These are phyloP conservation scores for Serpula lacrymans DNA, from an alignment of 768 basidiomycete species.

Conservation along the genomic window DNA sequence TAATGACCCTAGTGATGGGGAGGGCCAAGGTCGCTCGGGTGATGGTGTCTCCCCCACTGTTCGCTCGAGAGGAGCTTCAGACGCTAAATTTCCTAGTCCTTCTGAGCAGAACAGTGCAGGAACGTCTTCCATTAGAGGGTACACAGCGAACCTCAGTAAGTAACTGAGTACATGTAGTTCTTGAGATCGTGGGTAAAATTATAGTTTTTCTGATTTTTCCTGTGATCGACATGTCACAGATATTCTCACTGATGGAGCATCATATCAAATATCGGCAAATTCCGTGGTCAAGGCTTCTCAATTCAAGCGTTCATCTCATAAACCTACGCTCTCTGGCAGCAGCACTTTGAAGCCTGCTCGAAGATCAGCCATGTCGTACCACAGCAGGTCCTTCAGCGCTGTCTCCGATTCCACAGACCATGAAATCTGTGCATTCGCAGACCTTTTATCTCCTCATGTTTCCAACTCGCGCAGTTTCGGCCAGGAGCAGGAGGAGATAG, in stretches of 20 bases:
- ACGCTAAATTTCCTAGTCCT: slow-evolving; percentile 41
- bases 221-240: slow-evolving; percentile 17
- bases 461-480: slow-evolving; percentile 18
- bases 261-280: slow-evolving; percentile 11
- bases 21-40: slow-evolving; percentile 30
- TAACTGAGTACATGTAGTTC: slow-evolving; percentile 14
- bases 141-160: slow-evolving; percentile 25
- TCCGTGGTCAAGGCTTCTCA: slow-evolving; percentile 11
- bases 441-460: slow-evolving; percentile 38
- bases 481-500: slow-evolving; percentile 22
- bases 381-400: slow-evolving; percentile 35
- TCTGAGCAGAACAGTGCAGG: slow-evolving; percentile 20
- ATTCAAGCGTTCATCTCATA: slow-evolving; percentile 17
- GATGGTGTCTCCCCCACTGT: no score
- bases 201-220: slow-evolving; percentile 23
- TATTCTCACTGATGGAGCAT: slow-evolving; percentile 15
- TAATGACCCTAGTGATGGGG: slow-evolving; percentile 35
- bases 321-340: slow-evolving; percentile 19
- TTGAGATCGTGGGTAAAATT: slow-evolving; percentile 17
- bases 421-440: slow-evolving; percentile 50
- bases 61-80: slow-evolving; percentile 73
- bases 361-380: slow-evolving; percentile 20
- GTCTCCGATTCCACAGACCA: slow-evolving; percentile 47
- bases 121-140: slow-evolving; percentile 14
- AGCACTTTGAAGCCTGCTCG: slow-evolving; percentile 20